Percentiles rank a stretch among this genome's conserved stretches.
Evolutionary conservation across 139 green algal genomes (phyloP).

Genomic region (Edaphochlamys debaryana): DNA sequence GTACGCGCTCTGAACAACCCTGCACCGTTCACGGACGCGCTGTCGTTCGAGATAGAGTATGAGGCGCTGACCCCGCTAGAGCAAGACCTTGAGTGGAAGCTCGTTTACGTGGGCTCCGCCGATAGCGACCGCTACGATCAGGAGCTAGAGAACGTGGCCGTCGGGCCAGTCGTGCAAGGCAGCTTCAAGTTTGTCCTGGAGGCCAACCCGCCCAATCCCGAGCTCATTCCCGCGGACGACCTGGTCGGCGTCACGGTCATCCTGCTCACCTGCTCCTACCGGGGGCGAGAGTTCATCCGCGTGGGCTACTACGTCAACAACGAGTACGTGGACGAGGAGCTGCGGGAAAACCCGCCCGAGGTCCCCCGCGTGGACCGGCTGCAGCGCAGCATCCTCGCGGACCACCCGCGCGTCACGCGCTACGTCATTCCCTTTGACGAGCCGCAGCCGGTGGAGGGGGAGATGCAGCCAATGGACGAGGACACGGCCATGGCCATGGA

Average conservation of each 20-base stretch:
- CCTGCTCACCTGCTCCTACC: constrained; percentile 96
- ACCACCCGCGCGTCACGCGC: constrained; percentile 94
- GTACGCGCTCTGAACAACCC: constrained; percentile 92
- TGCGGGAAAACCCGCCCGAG: constrained; percentile 85
- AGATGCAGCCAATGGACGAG: not conserved
- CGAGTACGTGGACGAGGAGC: constrained; percentile 92
- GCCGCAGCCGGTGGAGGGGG: constrained; percentile 1
- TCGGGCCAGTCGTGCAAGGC: constrained; percentile 91
- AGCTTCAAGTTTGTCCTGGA: constrained; percentile 92
- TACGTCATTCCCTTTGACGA: constrained; percentile 62
- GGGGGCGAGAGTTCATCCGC: constrained; percentile 85
- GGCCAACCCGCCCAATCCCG: constrained; percentile 86
- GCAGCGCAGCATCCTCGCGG: constrained; percentile 82
- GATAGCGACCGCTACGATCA: constrained; percentile 95
- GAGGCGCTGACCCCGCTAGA: constrained; percentile 85
- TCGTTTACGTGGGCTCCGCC: constrained; percentile 96
- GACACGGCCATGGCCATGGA: not conserved
- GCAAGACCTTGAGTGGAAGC: constrained; percentile 95
- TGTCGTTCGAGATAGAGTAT: constrained; percentile 97
- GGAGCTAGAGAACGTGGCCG: constrained; percentile 87
- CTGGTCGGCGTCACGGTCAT: constrained; percentile 95
- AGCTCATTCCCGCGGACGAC: constrained; percentile 74
- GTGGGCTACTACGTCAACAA: constrained; percentile 98
- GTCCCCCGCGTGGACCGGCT: constrained; percentile 77
- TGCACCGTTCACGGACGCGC: constrained; percentile 75